Percentiles rank a stretch among this genome's conserved stretches.
These are phyloP conservation scores for Lactarius pseudohatsudake DNA, from an alignment of 768 basidiomycete genomes.

Conservation along the genomic window DNA sequence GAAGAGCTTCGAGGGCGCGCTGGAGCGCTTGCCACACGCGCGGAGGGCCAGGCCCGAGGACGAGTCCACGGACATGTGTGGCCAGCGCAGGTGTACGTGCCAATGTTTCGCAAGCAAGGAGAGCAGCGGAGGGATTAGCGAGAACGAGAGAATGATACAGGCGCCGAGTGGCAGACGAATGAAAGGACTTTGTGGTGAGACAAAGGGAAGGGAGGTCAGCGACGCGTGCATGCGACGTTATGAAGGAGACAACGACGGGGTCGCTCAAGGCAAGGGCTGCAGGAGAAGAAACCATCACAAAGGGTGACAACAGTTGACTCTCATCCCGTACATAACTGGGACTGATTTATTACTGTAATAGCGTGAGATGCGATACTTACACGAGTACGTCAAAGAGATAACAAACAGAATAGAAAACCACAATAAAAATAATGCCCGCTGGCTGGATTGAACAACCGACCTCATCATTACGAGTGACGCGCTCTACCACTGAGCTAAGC, in stretches of 20 bases:
- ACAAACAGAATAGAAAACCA: constrained; percentile 1
- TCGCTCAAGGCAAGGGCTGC: constrained; percentile 34
- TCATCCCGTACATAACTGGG: not conserved
- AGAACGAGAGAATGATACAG: constrained; percentile 47
- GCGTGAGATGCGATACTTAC: not conserved
- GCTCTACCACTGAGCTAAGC: constrained; percentile 37
- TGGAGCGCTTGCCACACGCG: constrained; percentile 49
- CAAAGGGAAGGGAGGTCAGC: constrained; percentile 46
- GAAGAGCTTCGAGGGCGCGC: constrained; percentile 44
- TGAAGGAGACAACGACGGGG: constrained; percentile 44
- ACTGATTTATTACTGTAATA: not conserved
- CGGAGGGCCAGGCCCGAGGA: constrained; percentile 31
- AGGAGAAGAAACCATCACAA: constrained; percentile 1
- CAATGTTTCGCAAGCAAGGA: constrained; percentile 43
- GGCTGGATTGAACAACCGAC: constrained; percentile 32
- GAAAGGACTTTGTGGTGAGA: constrained; percentile 47
- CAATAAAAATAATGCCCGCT: constrained; percentile 27
- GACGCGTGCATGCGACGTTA: constrained; percentile 40
- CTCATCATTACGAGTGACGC: constrained; percentile 34
- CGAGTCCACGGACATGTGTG: constrained; percentile 38
- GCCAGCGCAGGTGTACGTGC: constrained; percentile 39
- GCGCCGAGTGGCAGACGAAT: constrained; percentile 46
- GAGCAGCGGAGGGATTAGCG: constrained; percentile 38
- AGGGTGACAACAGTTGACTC: not conserved
- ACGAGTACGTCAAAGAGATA: not conserved